These are phyloP conservation scores for Rhodotorula paludigena DNA, from an alignment of 768 basidiomycete species.

Conservation along the genomic window DNA sequence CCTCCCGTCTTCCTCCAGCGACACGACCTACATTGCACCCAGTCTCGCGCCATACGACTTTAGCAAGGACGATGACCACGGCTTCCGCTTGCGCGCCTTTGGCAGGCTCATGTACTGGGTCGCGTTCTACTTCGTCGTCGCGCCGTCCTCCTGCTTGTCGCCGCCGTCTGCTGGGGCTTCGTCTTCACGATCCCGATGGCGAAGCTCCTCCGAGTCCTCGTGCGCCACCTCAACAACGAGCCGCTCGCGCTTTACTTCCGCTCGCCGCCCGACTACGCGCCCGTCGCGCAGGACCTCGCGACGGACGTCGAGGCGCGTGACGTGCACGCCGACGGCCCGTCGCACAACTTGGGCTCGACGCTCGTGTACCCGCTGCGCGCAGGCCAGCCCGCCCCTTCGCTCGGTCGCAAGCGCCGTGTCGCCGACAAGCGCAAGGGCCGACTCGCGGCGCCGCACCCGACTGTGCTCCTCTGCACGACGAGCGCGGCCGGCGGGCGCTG, in stretches of 20 bases:
- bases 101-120: slow-evolving; percentile 62
- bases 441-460: slow-evolving; percentile 54
- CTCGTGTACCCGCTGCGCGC: slow-evolving; percentile 52
- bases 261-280: slow-evolving; percentile 57
- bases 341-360: slow-evolving; percentile 19
- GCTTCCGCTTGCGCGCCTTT: slow-evolving; percentile 41
- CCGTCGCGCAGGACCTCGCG: slow-evolving; percentile 47
- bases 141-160: slow-evolving; percentile 79
- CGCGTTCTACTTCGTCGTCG: slow-evolving; percentile 67
- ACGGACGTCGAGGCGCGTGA: slow-evolving; percentile 9
- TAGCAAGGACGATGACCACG: slow-evolving; percentile 8
- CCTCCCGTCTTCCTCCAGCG: slow-evolving; percentile 17
- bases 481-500: slow-evolving; percentile 80
- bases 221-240: slow-evolving; percentile 70
- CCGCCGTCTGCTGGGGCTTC: slow-evolving; percentile 87
- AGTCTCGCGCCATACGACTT: slow-evolving; percentile 12
- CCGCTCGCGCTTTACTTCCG: slow-evolving; percentile 88
- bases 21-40: slow-evolving; percentile 25
- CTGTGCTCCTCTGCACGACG: slow-evolving; percentile 90
- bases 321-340: slow-evolving; percentile 3
- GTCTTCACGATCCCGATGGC: slow-evolving; percentile 98
- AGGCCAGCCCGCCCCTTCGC: slow-evolving; percentile 75
- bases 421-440: slow-evolving; percentile 39
- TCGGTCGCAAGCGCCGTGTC: slow-evolving; percentile 40
- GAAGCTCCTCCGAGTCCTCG: slow-evolving; percentile 85